Evolutionary conservation across 2,329 filamentous ascomycete species (phyloP).

Genomic region (Elsinoe arachidis): DNA sequence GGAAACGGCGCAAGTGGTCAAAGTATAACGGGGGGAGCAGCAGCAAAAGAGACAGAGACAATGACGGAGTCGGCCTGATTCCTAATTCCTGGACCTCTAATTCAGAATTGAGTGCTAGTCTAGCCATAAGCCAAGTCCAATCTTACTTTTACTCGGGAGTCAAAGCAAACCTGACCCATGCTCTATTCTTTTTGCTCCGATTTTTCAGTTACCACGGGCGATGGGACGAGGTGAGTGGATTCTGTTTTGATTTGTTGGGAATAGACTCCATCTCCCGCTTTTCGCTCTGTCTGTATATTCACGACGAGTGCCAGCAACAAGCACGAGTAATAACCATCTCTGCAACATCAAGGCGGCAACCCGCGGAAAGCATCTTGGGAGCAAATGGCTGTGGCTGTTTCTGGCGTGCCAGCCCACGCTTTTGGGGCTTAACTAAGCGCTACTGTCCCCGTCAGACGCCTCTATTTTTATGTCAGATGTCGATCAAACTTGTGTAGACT

Average conservation of each 20-base stretch:
- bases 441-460: background rate
- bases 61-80: slow-evolving; percentile 8
- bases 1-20: slow-evolving; percentile 4
- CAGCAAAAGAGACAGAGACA: background rate
- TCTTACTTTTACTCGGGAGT: slow-evolving; percentile 1
- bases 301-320: background rate
- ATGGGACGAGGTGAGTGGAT: background rate
- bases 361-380: background rate
- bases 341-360: background rate
- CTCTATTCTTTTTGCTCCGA: background rate
- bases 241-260: background rate
- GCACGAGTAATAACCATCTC: too few species aligned
- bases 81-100: background rate
- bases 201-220: background rate
- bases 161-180: background rate
- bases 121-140: background rate
- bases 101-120: too few species aligned
- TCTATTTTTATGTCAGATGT: slow-evolving; percentile 9
- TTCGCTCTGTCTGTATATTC: background rate
- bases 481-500: background rate
- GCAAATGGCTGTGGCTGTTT: background rate
- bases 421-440: background rate
- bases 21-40: background rate
- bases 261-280: background rate
- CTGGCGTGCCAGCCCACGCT: background rate